Evolutionary conservation across 345 rosid genomes (phyloP), one percentile per base, ranked within the genome.

Genomic region (Citrus inodora): DNA sequence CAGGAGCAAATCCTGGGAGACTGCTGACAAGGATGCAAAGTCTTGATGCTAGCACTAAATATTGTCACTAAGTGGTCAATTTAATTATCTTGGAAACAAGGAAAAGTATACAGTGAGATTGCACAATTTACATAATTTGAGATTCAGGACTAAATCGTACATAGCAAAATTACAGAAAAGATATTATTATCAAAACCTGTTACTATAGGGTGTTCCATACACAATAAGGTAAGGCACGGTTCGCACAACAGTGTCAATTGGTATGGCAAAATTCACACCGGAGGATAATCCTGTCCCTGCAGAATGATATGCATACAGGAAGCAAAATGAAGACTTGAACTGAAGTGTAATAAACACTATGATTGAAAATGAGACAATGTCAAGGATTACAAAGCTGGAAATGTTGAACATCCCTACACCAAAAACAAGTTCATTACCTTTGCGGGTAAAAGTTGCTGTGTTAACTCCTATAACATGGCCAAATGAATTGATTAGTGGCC

Each of bases 391-490:
- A 19, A n/a, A 40, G 21, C 28, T 51, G 74, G 32, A 67, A 63
- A 30, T 30, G 37, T 63, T 33, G 32, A 13, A 30, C 14, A 28
- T 63, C 32, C 62, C 58, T 17, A 53, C 22, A 17, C 7, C 58
- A 53, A 22, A 22, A 53, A 27, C 6, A 21, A 22, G 55, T 42
- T 70, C 63, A 51, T 77, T 33, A 90, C 98, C 98, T 91, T 85
- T 93, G 68, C 92, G 93, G 65, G 97, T 93, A 78, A 89, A 96
- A 78, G 97, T 91, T 74, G 97, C 87, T 8, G 95, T 96, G 84
- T 95, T 95, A 2, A 95, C 95, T 59, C 98, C 97, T 28, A 95
- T 88, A 24, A 94, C 96, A 82, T 88, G 97, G 17, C 97, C 97
- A 80, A 83, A 80, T 32, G 98, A 93, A 83, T 93, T 87, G 27